Evolutionary conservation across 805 yeast species (phyloP).

Genomic region (Allodekkera sacchari): DNA sequence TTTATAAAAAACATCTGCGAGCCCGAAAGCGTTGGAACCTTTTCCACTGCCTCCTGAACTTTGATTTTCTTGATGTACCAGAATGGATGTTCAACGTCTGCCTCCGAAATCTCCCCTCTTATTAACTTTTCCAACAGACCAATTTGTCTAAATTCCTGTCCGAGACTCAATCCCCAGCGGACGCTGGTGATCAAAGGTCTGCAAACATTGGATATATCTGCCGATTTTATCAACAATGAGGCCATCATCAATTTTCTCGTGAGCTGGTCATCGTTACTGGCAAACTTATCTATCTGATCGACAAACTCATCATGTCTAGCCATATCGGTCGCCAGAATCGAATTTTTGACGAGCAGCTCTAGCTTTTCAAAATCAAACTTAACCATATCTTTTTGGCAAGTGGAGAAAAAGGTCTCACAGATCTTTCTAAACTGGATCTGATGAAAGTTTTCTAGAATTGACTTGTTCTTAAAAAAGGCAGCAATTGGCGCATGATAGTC

Average conservation of each 20-base stretch:
- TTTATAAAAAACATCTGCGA: slow-evolving; percentile 81
- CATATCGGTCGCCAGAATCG: slow-evolving; percentile 87
- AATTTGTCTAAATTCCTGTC: slow-evolving; percentile 70
- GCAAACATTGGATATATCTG: slow-evolving; percentile 91
- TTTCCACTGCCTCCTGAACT: slow-evolving; percentile 34
- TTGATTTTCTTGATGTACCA: slow-evolving; percentile 18
- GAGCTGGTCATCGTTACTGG: slow-evolving; percentile 16
- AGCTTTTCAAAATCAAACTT: slow-evolving; percentile 25
- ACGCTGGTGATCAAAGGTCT: slow-evolving; percentile 68
- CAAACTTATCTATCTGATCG: slow-evolving; percentile 35
- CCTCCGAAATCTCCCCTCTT: slow-evolving; percentile 24
- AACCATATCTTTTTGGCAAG: slow-evolving; percentile 27
- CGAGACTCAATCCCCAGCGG: slow-evolving; percentile 79
- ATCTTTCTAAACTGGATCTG: slow-evolving; percentile 50
- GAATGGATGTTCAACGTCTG: slow-evolving; percentile 27
- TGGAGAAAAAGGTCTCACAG: slow-evolving; percentile 10
- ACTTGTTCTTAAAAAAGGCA: slow-evolving; percentile 47
- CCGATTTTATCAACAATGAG: slow-evolving; percentile 78
- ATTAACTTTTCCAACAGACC: slow-evolving; percentile 35
- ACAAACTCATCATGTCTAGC: slow-evolving; percentile 74
- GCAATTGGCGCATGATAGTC: slow-evolving; percentile 58
- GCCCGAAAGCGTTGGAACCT: slow-evolving; percentile 45
- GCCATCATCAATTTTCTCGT: slow-evolving; percentile 36
- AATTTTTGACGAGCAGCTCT: slow-evolving; percentile 9
- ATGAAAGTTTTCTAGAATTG: slow-evolving; percentile 81